These are phyloP conservation scores for Ophiostoma montium DNA, from an alignment of 2,329 filamentous ascomycete genomes.

Conservation along the genomic window DNA sequence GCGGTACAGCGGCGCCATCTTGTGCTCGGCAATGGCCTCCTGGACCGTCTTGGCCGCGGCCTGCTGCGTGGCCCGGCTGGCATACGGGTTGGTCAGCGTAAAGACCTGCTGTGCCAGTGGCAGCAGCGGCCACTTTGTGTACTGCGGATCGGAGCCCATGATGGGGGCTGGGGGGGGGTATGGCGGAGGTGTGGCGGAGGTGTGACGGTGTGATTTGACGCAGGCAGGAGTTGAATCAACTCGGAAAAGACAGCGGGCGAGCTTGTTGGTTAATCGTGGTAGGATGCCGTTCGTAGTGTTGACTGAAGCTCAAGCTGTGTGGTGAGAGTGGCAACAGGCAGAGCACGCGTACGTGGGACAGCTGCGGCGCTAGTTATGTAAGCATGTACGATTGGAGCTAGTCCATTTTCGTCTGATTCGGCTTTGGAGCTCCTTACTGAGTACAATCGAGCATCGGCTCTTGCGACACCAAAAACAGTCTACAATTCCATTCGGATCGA, in stretches of 20 bases:
- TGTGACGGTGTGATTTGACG: too few species aligned
- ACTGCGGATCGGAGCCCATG: conserved; percentile 72
- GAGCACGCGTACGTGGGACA: conserved; percentile 14
- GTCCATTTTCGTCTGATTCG: neutral
- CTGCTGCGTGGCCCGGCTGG: conserved; percentile 52
- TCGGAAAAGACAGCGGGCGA: neutral
- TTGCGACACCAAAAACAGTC: too few species aligned
- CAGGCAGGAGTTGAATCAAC: too few species aligned
- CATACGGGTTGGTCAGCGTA: conserved; percentile 68
- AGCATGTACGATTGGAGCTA: neutral
- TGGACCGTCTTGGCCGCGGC: conserved; percentile 58
- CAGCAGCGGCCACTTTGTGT: conserved; percentile 72
- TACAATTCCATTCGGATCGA: too few species aligned
- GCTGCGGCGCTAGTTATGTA: neutral
- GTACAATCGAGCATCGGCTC: too few species aligned
- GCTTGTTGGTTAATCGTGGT: neutral
- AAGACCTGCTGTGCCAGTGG: conserved; percentile 76
- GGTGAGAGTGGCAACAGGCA: conserved; percentile 7
- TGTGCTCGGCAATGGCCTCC: conserved; percentile 69
- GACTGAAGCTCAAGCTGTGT: conserved; percentile 1
- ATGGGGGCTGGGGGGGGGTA: conserved; percentile 11
- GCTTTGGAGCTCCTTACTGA: neutral
- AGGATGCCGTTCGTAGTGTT: neutral
- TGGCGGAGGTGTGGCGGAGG: neutral
- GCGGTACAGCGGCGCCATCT: conserved; percentile 79